These are phyloP conservation scores for Thermomucor indicae-seudaticae DNA, from an alignment of 371 early-diverging fungal species.

Conservation along the genomic window DNA sequence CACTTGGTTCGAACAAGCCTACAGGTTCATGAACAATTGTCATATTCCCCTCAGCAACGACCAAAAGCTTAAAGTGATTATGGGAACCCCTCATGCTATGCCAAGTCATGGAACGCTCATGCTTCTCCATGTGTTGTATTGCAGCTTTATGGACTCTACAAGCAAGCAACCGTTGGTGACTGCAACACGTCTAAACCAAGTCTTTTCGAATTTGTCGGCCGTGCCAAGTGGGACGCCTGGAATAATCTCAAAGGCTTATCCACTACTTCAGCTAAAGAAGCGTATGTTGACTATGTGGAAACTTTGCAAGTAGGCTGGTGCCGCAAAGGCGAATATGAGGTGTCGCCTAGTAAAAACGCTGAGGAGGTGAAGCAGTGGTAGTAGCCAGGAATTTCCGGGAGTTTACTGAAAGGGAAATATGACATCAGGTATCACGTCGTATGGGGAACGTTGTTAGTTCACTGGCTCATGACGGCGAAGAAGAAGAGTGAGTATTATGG, in stretches of 20 bases:
- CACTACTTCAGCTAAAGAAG: conserved; percentile 20
- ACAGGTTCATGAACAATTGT: conserved; percentile 28
- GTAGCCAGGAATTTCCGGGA: neutral
- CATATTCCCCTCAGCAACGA: conserved; percentile 30
- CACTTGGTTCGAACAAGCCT: conserved; percentile 34
- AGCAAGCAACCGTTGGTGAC: conserved; percentile 45
- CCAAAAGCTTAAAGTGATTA: conserved; percentile 33
- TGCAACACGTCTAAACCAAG: conserved; percentile 29
- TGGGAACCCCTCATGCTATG: too few relatives aligned
- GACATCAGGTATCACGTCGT: neutral
- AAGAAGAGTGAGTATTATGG: conserved; percentile 2
- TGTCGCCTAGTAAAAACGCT: conserved; percentile 3
- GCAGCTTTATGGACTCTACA: conserved; percentile 45
- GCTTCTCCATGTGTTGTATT: neutral
- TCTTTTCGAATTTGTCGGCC: conserved; percentile 41
- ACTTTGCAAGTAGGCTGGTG: conserved; percentile 36
- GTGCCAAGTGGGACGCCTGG: conserved; percentile 55
- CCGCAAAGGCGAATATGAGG: conserved; percentile 30
- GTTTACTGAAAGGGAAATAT: neutral
- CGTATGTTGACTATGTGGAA: conserved; percentile 33
- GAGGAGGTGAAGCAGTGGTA: neutral
- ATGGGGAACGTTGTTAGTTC: conserved; percentile 26
- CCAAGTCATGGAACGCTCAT: too few relatives aligned
- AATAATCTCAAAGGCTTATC: conserved; percentile 23
- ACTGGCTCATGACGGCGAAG: conserved; percentile 22